A percentile compares a stretch with the other conserved stretches of the same genome.
Conservation (phyloP, 441 rosid species). For the Brassica balearica region DNA sequence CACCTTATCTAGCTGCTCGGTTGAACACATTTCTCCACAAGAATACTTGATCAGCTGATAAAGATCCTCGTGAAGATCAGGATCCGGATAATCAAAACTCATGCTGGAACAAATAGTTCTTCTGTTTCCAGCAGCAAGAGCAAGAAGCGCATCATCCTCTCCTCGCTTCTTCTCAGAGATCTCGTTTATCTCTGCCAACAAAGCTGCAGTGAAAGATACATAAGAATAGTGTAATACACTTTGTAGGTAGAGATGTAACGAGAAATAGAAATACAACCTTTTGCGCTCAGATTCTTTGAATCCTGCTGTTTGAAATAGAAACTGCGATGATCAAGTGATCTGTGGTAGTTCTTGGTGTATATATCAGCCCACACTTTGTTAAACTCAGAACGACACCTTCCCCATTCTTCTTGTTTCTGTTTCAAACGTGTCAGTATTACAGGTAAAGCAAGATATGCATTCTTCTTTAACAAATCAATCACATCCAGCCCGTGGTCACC, state of each 20-base stretch:
- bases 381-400: slow-evolving; percentile 90
- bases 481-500: slow-evolving; percentile 99
- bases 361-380: slow-evolving; percentile 99
- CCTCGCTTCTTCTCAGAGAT: slow-evolving; percentile 79
- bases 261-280: slow-evolving; percentile 58
- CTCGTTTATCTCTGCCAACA: slow-evolving; percentile 89
- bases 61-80: slow-evolving; percentile 90
- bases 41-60: slow-evolving; percentile 95
- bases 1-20: slow-evolving; percentile 87
- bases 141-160: slow-evolving; percentile 87
- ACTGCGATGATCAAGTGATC: slow-evolving; percentile 98
- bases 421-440: slow-evolving; percentile 94
- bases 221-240: slow-evolving; percentile 20
- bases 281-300: slow-evolving; percentile 86
- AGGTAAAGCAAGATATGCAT: slow-evolving; percentile 86
- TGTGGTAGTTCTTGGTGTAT: slow-evolving; percentile 93
- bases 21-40: slow-evolving; percentile 91
- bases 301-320: slow-evolving; percentile 99
- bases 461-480: slow-evolving; percentile 86
- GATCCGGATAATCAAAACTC: slow-evolving; percentile 84
- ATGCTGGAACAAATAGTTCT: slow-evolving; percentile 67
- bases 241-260: slow-evolving; percentile 10
- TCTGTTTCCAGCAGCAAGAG: slow-evolving; percentile 87
- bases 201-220: slow-evolving; percentile 60
- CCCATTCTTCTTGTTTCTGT: slow-evolving; percentile 99